Base-by-base conservation (phyloP, 305 asterid species). In the Ilex paraguariensis region DNA sequence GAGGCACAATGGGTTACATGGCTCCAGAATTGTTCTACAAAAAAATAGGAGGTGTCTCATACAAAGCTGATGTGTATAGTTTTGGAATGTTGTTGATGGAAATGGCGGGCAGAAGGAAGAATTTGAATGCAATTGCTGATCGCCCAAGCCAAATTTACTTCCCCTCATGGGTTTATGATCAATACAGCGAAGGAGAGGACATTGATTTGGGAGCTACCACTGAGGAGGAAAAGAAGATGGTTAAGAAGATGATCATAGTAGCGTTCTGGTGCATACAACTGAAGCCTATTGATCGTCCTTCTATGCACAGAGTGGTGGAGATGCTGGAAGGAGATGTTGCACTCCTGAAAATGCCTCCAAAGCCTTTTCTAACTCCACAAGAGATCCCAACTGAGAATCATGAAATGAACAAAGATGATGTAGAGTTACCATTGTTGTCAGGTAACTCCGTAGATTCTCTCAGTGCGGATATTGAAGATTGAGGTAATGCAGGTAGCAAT, bases 341-440 rank as follows among this genome's bases (percentile, higher is more conserved):
- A 42, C 14, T 33, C 57, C 54, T 75, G 63, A 69, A 60, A 54
- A 57, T 75, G 74, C 79, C 87, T 31, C 78, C 84, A 7, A 81
- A 77, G 61, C 87, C 90, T 50, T 83, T 78, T 66, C 9, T 80
- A 60, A 81, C 86, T 60, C 81, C 84, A 3, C 70, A 75, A 3
- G 71, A 57, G 55, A 31, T 60, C 1, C 48, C 48, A 42, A 2
- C 48, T 42, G 48, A 42, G 8, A 11, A 11, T 42, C 48, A 7
- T 42, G 48, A 6, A 6, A 42, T 11, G 48, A 42, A 11, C 2
- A 42, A 6, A 42, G 48, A 42, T 42, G 10, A 1, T 6, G 48
- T 11, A 42, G 48, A 42, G 48, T 42, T 6, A 42, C 12, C 48
- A 21, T 0, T 21, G 28, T 21, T 21, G 28, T 21, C 28, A 21